These are phyloP conservation scores for Benincasa hispida DNA, from an alignment of 306 rosid genomes.

Conservation along the genomic window DNA sequence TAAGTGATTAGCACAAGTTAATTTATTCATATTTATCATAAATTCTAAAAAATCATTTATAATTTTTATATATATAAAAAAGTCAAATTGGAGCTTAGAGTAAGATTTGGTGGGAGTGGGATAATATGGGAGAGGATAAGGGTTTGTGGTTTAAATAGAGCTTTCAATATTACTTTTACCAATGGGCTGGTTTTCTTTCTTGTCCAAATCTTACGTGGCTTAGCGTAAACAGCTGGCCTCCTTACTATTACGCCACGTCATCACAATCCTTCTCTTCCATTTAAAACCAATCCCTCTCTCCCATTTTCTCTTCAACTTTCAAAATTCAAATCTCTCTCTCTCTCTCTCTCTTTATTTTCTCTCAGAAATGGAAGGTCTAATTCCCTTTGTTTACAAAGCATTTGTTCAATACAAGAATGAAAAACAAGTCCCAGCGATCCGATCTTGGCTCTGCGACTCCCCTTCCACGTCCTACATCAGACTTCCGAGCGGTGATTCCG, in stretches of 20 bases:
- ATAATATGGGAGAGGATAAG: background rate
- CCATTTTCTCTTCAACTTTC: slow-evolving; percentile 21
- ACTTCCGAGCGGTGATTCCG: slow-evolving; percentile 30
- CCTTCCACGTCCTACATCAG: slow-evolving; percentile 34
- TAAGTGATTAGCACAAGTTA: background rate
- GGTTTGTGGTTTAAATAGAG: slow-evolving; percentile 35
- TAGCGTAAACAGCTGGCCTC: slow-evolving; percentile 56
- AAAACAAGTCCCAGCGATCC: slow-evolving; percentile 24
- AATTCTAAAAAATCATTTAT: too few species aligned
- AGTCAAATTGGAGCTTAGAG: slow-evolving; percentile 1
- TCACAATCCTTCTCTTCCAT: slow-evolving; percentile 9
- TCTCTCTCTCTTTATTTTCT: background rate
- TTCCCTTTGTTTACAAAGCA: slow-evolving; percentile 74
- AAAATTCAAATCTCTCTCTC: background rate
- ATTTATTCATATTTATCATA: too few species aligned
- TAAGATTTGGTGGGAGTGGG: slow-evolving; percentile 24
- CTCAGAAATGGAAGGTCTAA: slow-evolving; percentile 67
- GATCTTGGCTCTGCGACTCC: slow-evolving; percentile 56
- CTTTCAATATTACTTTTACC: slow-evolving; percentile 31
- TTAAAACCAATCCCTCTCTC: slow-evolving; percentile 13
- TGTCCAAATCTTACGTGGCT: slow-evolving; percentile 34
- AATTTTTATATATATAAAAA: too few species aligned
- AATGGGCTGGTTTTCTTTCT: slow-evolving; percentile 17
- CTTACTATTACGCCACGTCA: slow-evolving; percentile 49
- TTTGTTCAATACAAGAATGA: slow-evolving; percentile 58